Percentiles rank a stretch among this genome's conserved stretches.
These are phyloP conservation scores for Clarireedia paspali DNA, from an alignment of 2,329 filamentous ascomycete genomes.

Conservation along the genomic window DNA sequence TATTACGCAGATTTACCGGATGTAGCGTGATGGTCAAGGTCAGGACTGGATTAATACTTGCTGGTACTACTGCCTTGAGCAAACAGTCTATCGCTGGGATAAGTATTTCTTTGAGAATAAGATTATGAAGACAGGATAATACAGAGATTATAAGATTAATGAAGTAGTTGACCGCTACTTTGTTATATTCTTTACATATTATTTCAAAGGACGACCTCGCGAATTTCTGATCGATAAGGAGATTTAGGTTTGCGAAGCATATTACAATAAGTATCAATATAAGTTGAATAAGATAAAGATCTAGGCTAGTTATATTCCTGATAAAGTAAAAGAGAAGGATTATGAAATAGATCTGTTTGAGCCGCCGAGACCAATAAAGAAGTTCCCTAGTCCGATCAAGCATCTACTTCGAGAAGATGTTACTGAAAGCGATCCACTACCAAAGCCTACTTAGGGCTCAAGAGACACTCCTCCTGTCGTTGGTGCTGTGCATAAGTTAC, in stretches of 20 bases:
- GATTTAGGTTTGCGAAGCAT: conserved; percentile 91
- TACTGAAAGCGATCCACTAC: conserved; percentile 80
- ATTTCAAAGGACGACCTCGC: conserved; percentile 81
- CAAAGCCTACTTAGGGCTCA: conserved; percentile 86
- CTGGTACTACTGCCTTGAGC: conserved; percentile 98
- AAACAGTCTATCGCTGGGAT: conserved; percentile 92
- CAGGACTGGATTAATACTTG: conserved; percentile 94
- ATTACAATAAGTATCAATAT: conserved; percentile 92
- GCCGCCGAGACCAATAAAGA: conserved; percentile 69
- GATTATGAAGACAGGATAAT: conserved; percentile 94
- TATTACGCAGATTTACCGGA: conserved; percentile 90
- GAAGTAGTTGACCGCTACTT: conserved; percentile 94
- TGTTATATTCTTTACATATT: conserved; percentile 96
- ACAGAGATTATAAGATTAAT: conserved; percentile 86
- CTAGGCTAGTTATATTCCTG: conserved; percentile 91
- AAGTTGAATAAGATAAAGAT: conserved; percentile 97
- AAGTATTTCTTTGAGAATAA: conserved; percentile 94
- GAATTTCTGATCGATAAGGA: conserved; percentile 76
- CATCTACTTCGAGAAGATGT: conserved; percentile 83
- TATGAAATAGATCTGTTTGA: conserved; percentile 96
- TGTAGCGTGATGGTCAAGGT: conserved; percentile 80
- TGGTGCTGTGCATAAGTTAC: conserved; percentile 83
- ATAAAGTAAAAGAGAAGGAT: conserved; percentile 90
- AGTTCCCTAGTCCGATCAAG: conserved; percentile 87
- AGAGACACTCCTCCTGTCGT: conserved; percentile 91